A percentile compares a stretch with the other conserved stretches of the same genome.
phyloP scores from a whole-genome alignment of 495 filamentous ascomycete species.

The Annulohypoxylon moriforme region DNA sequence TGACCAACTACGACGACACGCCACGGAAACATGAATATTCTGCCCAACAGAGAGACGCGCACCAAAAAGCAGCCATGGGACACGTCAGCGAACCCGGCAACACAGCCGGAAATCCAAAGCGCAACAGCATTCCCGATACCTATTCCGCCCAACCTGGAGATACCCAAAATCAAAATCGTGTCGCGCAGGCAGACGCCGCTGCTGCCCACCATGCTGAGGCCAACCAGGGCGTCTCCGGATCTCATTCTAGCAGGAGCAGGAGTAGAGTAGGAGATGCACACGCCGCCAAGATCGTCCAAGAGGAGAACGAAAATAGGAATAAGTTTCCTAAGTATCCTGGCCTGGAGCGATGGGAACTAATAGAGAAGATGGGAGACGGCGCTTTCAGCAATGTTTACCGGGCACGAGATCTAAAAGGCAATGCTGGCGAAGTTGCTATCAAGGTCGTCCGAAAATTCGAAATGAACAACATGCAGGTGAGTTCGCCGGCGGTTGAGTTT shows the following conservation, averaged over 20 bases:
- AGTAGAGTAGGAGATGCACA: slow-evolving; percentile 69
- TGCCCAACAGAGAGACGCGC: slow-evolving; percentile 58
- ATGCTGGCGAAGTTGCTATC: slow-evolving; percentile 88
- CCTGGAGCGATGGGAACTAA: slow-evolving; percentile 85
- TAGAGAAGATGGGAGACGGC: slow-evolving; percentile 99
- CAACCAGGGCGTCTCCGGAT: slow-evolving; percentile 45
- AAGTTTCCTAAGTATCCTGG: slow-evolving; percentile 94
- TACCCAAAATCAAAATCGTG: slow-evolving; percentile 65
- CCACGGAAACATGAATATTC: slow-evolving; percentile 65
- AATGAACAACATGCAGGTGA: slow-evolving; percentile 97
- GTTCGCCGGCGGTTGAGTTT: slow-evolving; percentile 55
- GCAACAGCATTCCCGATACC: slow-evolving; percentile 53
- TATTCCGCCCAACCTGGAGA: slow-evolving; percentile 71
- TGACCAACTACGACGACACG: slow-evolving; percentile 68
- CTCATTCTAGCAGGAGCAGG: slow-evolving; percentile 49
- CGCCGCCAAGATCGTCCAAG: slow-evolving; percentile 85
- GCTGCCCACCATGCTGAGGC: slow-evolving; percentile 64
- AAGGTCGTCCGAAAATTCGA: slow-evolving; percentile 99
- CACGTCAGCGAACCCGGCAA: slow-evolving; percentile 61
- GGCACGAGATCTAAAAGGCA: slow-evolving; percentile 75
- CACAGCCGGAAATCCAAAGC: slow-evolving; percentile 54
- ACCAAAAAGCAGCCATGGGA: slow-evolving; percentile 58
- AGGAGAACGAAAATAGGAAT: slow-evolving; percentile 84
- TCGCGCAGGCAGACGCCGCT: slow-evolving; percentile 70
- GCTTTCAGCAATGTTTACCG: slow-evolving; percentile 99